Evolutionary conservation across 169 alveolate genomes (phyloP).

Genomic region (Plasmodium sp.): DNA sequence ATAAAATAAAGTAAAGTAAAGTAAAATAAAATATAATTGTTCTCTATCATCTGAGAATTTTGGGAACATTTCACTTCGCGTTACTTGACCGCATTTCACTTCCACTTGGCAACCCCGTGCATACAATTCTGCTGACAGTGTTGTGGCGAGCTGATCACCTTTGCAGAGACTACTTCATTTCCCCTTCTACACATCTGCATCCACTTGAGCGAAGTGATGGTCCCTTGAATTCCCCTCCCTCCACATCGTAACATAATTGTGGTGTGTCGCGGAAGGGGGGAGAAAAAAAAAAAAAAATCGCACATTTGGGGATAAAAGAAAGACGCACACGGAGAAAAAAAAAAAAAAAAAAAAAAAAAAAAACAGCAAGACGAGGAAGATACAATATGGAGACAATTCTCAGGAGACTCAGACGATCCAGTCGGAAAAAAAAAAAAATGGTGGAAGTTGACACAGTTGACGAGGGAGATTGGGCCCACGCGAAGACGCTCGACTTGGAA

Average conservation of each 20-base stretch:
- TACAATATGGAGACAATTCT: slow-evolving; percentile 62
- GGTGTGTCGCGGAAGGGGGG: not conserved
- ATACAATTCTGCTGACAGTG: not conserved
- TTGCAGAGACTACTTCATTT: not conserved
- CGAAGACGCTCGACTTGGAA: slow-evolving; percentile 52
- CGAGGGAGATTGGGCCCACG: slow-evolving; percentile 63
- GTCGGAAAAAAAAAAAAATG: slow-evolving; percentile 21
- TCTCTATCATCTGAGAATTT: not conserved
- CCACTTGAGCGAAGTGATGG: not conserved
- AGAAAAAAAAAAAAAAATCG: not conserved
- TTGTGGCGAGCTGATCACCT: not conserved
- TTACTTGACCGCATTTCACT: too few relatives aligned
- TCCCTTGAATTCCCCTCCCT: slow-evolving; percentile 1
- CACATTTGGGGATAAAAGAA: not conserved
- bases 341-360: not conserved
- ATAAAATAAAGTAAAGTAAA: not conserved
- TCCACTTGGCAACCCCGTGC: not conserved
- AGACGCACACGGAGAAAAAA: not conserved
- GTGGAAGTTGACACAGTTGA: slow-evolving; percentile 50
- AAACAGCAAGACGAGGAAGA: not conserved
- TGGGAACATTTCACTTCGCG: not conserved
- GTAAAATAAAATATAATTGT: not conserved
- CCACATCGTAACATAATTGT: not conserved
- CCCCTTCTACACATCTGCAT: not conserved
- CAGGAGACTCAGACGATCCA: slow-evolving; percentile 57